Evolutionary conservation across 2,329 filamentous ascomycete genomes (phyloP), one percentile per base, ranked within the genome.

Genomic region (Sporothrix euskadiensis): DNA sequence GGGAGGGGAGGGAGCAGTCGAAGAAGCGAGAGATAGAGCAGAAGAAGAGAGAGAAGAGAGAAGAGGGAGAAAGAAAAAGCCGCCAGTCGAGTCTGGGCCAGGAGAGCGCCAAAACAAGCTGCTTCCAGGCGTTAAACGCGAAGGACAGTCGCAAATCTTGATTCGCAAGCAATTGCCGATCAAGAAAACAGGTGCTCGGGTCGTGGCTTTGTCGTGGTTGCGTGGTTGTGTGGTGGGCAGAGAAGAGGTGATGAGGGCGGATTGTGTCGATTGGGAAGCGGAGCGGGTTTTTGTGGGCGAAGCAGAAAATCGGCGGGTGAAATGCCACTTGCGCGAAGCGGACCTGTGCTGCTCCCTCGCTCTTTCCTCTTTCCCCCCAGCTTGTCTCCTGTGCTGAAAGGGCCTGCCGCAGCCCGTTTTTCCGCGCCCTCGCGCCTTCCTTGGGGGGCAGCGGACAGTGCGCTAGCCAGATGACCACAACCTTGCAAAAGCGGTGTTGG

Each of bases 261-360:
- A 26, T 26, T 26, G 26, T 26, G 59, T 44, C 57, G 65, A 30
- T 61, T 41, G 57, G 19, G 72, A 61, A 69, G 71, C 22, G 54
- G 56, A 47, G 56, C 44, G 70, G 54, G 71, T 74, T 71, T 65
- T 68, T 71, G 68, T 71, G 63, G 72, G 54, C 65, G 71, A n/a
- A 30, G 71, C 71, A 66, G 73, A 74, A 75, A 75, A 74, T 71
- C 70, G 57, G 72, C 54, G 73, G 72, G 71, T 57, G 68, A 75
- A 74, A 69, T 73, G 74, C 75, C 70, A 74, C 73, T 73, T 74
- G 74, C 74, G 75, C 74, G 73, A 56, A 71, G 71, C 66, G 49
- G 47, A 72, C 74, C 72, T 65, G 12, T 44, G 44, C 52, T 56
- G 57, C 41, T 41, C 56, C 61, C 22, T 54, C 26, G 52, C 73